Conservation (phyloP, 352 stramenopile genomes). For the Paralagenidium karlingii region DNA sequence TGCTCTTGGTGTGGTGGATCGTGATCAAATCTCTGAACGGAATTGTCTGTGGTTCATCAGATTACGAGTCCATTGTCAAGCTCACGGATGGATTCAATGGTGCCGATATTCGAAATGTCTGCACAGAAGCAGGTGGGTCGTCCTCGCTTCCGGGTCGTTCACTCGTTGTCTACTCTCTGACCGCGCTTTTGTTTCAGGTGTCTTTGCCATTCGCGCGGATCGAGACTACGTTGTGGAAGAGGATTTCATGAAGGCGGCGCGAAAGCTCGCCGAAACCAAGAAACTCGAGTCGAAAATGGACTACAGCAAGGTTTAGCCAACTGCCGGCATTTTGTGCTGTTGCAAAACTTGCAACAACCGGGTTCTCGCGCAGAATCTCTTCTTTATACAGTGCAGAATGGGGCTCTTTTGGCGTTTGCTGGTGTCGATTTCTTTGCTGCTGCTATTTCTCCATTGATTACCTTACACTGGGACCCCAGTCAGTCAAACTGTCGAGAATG, state of each 20-base stretch:
- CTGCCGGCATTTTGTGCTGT: too few species aligned
- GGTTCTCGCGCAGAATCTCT: background rate
- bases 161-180: background rate
- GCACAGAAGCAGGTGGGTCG: constrained; percentile 83
- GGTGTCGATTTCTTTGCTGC: too few species aligned
- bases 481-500: too few species aligned
- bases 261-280: constrained; percentile 99
- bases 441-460: too few species aligned
- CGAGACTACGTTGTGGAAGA: constrained; percentile 99
- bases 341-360: too few species aligned
- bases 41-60: constrained; percentile 9
- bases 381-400: background rate
- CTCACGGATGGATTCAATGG: constrained; percentile 99
- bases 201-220: constrained; percentile 98
- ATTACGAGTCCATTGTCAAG: constrained; percentile 99
- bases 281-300: constrained; percentile 99
- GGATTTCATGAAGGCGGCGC: constrained; percentile 99
- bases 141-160: background rate
- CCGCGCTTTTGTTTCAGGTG: too few species aligned
- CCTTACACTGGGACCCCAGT: too few species aligned
- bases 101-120: constrained; percentile 99
- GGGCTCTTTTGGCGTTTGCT: background rate
- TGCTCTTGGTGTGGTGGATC: background rate
- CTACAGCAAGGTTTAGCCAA: constrained; percentile 99
- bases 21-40: background rate